Percentiles rank a stretch among this genome's conserved stretches.
phyloP scores from a whole-genome alignment of 1,139 yeast species.

The Schizosaccharomyces versatilis region DNA sequence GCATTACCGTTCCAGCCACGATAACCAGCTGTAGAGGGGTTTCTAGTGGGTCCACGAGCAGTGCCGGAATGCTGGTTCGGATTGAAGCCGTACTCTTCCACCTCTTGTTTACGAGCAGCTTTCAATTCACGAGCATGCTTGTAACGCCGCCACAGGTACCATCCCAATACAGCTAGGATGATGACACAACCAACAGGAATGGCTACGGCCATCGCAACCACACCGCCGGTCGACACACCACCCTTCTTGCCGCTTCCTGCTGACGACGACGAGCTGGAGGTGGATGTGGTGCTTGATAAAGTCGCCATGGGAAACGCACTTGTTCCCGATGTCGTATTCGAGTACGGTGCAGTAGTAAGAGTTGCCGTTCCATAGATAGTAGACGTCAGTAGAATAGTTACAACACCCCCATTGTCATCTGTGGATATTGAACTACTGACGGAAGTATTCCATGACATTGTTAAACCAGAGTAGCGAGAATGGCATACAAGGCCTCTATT shows the following conservation, averaged over 20 bases:
- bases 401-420: too few relatives aligned
- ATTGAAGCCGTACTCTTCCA: slow-evolving; percentile 1
- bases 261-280: background rate
- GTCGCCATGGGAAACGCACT: background rate
- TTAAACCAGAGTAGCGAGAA: too few relatives aligned
- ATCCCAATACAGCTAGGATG: background rate
- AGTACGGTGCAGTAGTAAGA: background rate
- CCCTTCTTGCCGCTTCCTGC: background rate
- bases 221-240: background rate
- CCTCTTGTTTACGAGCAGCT: background rate
- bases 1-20: slow-evolving; percentile 1
- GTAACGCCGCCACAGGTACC: background rate
- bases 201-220: background rate
- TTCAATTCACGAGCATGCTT: background rate
- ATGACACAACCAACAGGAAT: background rate
- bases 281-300: background rate
- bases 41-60: background rate
- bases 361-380: background rate
- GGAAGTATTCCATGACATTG: too few relatives aligned
- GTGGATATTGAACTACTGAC: too few relatives aligned
- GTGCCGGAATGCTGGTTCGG: background rate
- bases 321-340: background rate
- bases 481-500: too few relatives aligned
- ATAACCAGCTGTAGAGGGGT: background rate
- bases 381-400: too few relatives aligned